phyloP scores from a whole-genome alignment of 2,329 filamentous ascomycete species.

The Plenodomus biglobosus region DNA sequence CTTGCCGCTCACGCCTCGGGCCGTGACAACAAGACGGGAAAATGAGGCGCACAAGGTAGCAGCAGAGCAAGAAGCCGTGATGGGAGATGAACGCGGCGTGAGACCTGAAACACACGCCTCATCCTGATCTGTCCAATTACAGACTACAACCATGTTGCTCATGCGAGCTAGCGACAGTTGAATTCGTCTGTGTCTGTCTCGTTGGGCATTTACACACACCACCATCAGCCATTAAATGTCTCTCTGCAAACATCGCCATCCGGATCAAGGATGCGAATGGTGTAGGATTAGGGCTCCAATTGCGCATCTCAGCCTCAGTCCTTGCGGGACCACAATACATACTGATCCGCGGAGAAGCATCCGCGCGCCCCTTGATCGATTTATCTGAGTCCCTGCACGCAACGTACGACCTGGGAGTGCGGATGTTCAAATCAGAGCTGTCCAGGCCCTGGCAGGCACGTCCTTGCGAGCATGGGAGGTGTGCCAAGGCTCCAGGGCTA shows the following conservation, averaged over 20 bases:
- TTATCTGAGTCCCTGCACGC: not conserved
- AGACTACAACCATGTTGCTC: not conserved
- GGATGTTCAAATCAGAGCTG: not conserved
- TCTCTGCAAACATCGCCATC: no score
- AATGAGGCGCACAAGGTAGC: not conserved
- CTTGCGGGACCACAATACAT: not conserved
- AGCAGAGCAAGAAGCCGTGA: not conserved
- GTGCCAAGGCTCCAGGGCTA: not conserved
- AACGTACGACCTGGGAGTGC: not conserved
- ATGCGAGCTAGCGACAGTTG: not conserved
- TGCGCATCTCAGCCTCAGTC: not conserved
- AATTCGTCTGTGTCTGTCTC: not conserved
- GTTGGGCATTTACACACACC: not conserved
- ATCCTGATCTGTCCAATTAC: not conserved
- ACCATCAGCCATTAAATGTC: not conserved
- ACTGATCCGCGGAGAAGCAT: not conserved
- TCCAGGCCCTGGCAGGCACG: not conserved
- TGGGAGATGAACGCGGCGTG: not conserved
- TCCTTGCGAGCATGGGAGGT: not conserved
- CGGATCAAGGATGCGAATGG: no score
- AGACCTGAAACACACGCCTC: not conserved
- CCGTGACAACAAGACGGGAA: not conserved
- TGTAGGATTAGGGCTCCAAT: not conserved
- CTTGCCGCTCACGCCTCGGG: not conserved
- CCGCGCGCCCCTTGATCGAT: not conserved